Evolutionary conservation across 768 basidiomycete species (phyloP), one percentile per base, ranked within the genome.

Genomic region (Arthromyces matolae): DNA sequence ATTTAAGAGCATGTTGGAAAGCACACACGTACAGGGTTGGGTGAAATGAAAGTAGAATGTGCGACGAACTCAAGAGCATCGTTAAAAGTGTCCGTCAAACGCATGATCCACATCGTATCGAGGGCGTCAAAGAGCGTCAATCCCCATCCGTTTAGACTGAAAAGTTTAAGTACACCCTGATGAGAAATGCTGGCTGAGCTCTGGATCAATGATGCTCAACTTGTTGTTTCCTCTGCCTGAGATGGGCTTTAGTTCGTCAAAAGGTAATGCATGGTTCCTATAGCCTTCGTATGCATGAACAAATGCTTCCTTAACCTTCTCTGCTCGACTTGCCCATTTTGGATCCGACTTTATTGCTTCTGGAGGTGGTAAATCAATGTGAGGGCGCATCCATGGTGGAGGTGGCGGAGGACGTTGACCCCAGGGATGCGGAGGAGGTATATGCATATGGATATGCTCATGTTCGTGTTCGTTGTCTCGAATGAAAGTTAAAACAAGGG

Each of bases 41-140:
- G 51, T 8, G 73, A 53, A 29, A 65, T 50, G 42, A 85, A 86
- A 16, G 73, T 78, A 32, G 71, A 56, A 37, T 71, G 67, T 7
- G 71, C 65, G 14, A 84, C 64, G 25, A 73, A 65, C 25, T 77
- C 74, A 3, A 89, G 61, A 3, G 83, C 81, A 12, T 80, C 69
- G 25, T 68, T 60, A 56, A 86, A 93, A 56, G 84, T 78, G 3
- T 83, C 77, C 12, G 77, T 64, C 12, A 92, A 67, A 8, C 77
- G 88, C 81, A 93, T 86, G 39, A 94, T 69, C 60, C 86, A 77
- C 73, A 95, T 82, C 0, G 89, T 89, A 55, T 92, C 90, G 14
- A 94, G 72, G 2, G 88, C 76, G 53, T 94, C 93, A 37, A 87
- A 76, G 45, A 86, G 67, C 2, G 87, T 83, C 1, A 85, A 69